phyloP scores from a whole-genome alignment of 2,329 filamentous ascomycete genomes.

The Cordyceps farinosa region DNA sequence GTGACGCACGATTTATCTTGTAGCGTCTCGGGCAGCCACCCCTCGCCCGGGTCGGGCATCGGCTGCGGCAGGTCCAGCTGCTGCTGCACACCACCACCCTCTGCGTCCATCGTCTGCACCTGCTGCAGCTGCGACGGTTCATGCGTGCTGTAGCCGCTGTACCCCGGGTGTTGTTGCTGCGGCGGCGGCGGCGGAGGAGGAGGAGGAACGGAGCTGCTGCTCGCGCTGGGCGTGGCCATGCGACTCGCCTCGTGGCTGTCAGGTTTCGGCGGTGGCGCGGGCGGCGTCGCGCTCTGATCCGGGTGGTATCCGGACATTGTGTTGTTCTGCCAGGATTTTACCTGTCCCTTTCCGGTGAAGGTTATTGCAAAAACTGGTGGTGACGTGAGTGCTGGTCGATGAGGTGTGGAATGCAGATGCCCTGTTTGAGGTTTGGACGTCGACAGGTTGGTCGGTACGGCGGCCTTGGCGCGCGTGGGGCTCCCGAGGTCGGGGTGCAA shows the following conservation, averaged over 20 bases:
- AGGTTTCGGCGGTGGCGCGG: constrained; percentile 69
- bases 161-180: constrained; percentile 25
- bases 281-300: constrained; percentile 44
- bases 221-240: constrained; percentile 57
- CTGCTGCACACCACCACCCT: constrained; percentile 20
- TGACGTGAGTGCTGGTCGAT: too few species aligned
- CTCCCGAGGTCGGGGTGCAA: too few species aligned
- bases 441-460: too few species aligned
- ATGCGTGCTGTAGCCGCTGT: constrained; percentile 20
- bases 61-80: constrained; percentile 31
- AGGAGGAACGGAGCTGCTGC: constrained; percentile 43
- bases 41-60: constrained; percentile 58
- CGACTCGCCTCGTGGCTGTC: constrained; percentile 66
- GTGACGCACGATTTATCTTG: constrained; percentile 73
- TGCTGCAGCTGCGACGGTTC: constrained; percentile 19
- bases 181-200: constrained; percentile 30
- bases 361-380: too few species aligned
- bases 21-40: constrained; percentile 74
- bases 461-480: too few species aligned
- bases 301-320: constrained; percentile 29
- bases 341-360: too few species aligned
- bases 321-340: neutral
- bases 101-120: constrained; percentile 23
- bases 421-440: too few species aligned
- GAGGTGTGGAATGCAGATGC: too few species aligned